Evolutionary conservation across 768 basidiomycete genomes (phyloP), one percentile per base, ranked within the genome.

Genomic region (Suillus bovinus): DNA sequence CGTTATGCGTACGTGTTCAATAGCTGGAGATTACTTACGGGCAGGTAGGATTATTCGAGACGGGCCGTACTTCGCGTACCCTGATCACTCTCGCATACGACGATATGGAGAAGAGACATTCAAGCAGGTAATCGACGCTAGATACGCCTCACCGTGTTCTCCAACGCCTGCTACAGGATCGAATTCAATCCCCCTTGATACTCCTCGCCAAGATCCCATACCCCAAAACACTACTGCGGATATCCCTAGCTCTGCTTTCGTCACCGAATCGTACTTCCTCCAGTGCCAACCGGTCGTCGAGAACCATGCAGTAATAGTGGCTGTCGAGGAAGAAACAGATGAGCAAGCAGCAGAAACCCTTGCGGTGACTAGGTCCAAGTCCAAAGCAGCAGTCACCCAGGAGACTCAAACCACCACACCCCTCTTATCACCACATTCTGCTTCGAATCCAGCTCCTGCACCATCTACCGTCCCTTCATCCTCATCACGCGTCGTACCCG

Each of bases 151-250:
- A n/a, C n/a, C n/a, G n/a, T n/a, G n/a, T n/a, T n/a, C n/a, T n/a
- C n/a, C n/a, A n/a, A 31, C 53, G 0, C 44, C 44, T 0, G 44
- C n/a, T 0, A 46, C 44, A 11, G 44, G 44, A 24, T 6, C 5
- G 1, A 46, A 46, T 11, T 5, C 44, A 0, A 24, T 46, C 5
- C 44, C 44, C 5, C 5, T 46, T 0, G 10, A 44, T 0, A 44
- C 1, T 1, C 0, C n/a, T 11, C 22, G 11, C 1, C n/a, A n/a
- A 10, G 11, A 44, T 0, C 11, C 10, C 4, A 20, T 1, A 0
- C n/a, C n/a, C 0, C n/a, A 4, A 4, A n/a, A n/a, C n/a, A 10
- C n/a, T 2, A 1, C 44, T 5, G 0, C 44, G 2, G n/a, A 44
- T 3, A 44, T 44, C 2, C 22, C 44, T 1, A 6, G 9, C 2